These are phyloP conservation scores for Umbilicaria muhlenbergii DNA, from an alignment of 495 filamentous ascomycete genomes.

Conservation along the genomic window DNA sequence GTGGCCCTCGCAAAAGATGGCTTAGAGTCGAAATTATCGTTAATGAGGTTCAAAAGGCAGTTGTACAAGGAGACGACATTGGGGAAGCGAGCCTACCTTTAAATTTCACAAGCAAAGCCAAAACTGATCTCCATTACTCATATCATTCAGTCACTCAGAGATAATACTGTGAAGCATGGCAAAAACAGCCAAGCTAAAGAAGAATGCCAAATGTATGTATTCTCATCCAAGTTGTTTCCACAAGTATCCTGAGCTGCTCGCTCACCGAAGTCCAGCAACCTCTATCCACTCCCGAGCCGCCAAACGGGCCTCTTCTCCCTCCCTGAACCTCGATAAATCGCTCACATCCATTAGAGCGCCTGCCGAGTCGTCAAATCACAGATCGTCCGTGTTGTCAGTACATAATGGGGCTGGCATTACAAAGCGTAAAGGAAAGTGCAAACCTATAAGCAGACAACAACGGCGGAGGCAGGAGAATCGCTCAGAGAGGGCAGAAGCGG, in stretches of 20 bases:
- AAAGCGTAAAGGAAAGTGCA: slow-evolving; percentile 49
- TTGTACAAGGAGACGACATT: neutral
- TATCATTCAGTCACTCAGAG: neutral
- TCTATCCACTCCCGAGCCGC: slow-evolving; percentile 56
- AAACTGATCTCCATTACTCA: neutral
- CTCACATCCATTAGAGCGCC: slow-evolving; percentile 45
- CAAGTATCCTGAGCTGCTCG: neutral
- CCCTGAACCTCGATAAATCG: slow-evolving; percentile 63
- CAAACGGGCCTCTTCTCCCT: slow-evolving; percentile 53
- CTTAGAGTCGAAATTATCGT: no score
- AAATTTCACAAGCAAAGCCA: no score
- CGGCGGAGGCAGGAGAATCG: slow-evolving; percentile 51
- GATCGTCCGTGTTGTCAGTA: slow-evolving; percentile 42
- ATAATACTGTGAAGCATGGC: slow-evolving; percentile 25
- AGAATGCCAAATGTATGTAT: slow-evolving; percentile 21
- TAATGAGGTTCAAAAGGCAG: no score
- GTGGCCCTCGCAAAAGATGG: no score
- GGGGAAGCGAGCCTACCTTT: slow-evolving; percentile 1
- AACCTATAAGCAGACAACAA: slow-evolving; percentile 46
- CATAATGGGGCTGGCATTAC: slow-evolving; percentile 44
- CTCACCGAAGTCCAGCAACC: slow-evolving; percentile 17
- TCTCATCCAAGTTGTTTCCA: neutral
- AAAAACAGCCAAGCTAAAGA: slow-evolving; percentile 26
- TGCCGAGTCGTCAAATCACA: slow-evolving; percentile 28
- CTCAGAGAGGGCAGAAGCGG: slow-evolving; percentile 55